These are phyloP conservation scores for Hibiscus syriacus DNA, from an alignment of 345 rosid genomes.

Conservation along the genomic window DNA sequence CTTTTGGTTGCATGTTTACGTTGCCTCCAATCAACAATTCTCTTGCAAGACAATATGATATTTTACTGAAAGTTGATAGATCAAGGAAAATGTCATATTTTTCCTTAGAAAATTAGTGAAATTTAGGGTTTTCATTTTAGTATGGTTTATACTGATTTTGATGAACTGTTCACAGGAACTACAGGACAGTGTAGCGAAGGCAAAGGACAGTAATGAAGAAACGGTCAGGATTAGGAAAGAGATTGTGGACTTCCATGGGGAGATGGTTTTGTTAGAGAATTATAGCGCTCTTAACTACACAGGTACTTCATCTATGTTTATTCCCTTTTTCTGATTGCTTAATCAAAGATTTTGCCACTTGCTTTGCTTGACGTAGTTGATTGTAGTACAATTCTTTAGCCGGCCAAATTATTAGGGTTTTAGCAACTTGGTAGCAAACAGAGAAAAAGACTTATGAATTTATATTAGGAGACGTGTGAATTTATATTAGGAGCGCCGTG, in stretches of 20 bases:
- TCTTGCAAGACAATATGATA: no score
- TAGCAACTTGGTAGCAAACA: not conserved
- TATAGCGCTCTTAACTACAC: constrained; percentile 96
- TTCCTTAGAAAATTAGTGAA: no score
- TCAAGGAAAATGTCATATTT: no score
- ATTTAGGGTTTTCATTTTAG: not conserved
- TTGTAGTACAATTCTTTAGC: not conserved
- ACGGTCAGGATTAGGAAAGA: constrained; percentile 62
- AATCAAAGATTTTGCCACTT: not conserved
- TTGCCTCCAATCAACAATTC: no score
- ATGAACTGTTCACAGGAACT: constrained; percentile 41
- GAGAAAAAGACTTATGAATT: no score
- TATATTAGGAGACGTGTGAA: no score
- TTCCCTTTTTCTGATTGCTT: not conserved
- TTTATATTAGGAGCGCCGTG: no score
- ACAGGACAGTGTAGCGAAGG: constrained; percentile 59
- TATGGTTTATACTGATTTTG: not conserved
- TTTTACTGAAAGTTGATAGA: no score
- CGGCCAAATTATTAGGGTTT: not conserved
- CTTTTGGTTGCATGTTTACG: no score
- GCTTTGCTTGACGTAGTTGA: not conserved
- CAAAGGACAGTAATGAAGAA: constrained; percentile 50
- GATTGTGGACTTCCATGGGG: constrained; percentile 90
- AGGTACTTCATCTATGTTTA: constrained; percentile 32
- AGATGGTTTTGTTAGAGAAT: constrained; percentile 91